Conservation (phyloP, 306 rosid species). For the Castanea crenata region DNA sequence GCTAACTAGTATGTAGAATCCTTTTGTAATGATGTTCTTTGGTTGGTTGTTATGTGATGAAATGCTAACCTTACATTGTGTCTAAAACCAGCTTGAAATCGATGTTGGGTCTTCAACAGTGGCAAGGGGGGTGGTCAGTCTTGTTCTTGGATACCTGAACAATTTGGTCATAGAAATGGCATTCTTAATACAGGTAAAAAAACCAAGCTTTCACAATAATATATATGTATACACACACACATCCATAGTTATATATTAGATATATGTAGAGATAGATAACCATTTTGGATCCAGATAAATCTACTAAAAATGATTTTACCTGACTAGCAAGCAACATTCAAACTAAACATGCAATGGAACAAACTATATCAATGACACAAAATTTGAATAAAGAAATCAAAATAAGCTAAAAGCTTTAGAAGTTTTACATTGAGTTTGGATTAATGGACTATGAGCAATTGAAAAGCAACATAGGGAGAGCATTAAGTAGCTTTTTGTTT, state of each 20-base stretch:
- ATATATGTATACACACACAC: background rate
- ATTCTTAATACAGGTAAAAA: conserved; percentile 75
- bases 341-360: background rate
- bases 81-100: conserved; percentile 46
- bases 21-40: background rate
- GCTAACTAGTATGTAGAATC: background rate
- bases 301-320: too few relatives aligned
- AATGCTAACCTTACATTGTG: conserved; percentile 20
- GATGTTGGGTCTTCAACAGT: conserved; percentile 84
- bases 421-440: too few relatives aligned
- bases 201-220: background rate
- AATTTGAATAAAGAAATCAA: too few relatives aligned
- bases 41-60: background rate
- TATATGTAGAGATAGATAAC: too few relatives aligned
- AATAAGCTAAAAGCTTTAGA: too few relatives aligned
- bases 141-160: conserved; percentile 90
- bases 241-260: too few relatives aligned
- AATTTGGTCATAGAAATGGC: conserved; percentile 94
- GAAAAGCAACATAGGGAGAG: too few relatives aligned
- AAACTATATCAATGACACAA: too few relatives aligned
- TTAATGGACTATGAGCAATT: too few relatives aligned
- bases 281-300: too few relatives aligned
- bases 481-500: background rate
- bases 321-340: background rate
- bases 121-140: conserved; percentile 78